A percentile compares a stretch with the other conserved stretches of the same genome.
phyloP scores from a whole-genome alignment of 1,284 basidiomycete genomes.

The Ganoderma multipileum region DNA sequence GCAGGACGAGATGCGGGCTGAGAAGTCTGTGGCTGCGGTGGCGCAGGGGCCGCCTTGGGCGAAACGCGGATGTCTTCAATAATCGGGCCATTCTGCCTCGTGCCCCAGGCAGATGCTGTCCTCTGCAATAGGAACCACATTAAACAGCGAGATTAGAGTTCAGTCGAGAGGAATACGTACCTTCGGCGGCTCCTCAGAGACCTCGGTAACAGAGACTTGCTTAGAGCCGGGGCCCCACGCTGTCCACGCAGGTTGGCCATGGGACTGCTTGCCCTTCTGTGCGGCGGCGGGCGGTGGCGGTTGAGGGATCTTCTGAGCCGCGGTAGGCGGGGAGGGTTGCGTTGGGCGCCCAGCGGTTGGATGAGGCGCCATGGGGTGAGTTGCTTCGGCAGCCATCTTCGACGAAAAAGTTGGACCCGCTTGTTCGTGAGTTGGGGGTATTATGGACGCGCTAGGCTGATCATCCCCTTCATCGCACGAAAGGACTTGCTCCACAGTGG shows the following conservation, averaged over 20 bases:
- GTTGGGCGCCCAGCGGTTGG: conserved; percentile 14
- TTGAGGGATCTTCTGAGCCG: conserved; percentile 14
- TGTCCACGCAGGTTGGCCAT: conserved; percentile 17
- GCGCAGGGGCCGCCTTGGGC: conserved; percentile 7
- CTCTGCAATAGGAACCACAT: conserved; percentile 3
- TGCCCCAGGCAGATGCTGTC: conserved; percentile 8
- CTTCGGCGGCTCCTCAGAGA: conserved; percentile 20
- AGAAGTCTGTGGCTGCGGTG: conserved; percentile 11
- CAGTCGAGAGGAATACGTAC: conserved; percentile 10
- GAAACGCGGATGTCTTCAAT: conserved; percentile 22
- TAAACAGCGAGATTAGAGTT: background rate
- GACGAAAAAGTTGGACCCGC: conserved; percentile 11
- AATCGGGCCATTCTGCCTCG: conserved; percentile 14
- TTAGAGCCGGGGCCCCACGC: conserved; percentile 14
- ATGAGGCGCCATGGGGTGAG: conserved; percentile 14
- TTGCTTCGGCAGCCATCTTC: conserved; percentile 12
- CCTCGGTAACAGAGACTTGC: conserved; percentile 14
- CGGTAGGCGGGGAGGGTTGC: conserved; percentile 9
- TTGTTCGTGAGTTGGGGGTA: conserved; percentile 4
- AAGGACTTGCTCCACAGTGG: conserved; percentile 29
- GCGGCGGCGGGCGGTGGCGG: conserved; percentile 7
- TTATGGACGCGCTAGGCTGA: conserved; percentile 13
- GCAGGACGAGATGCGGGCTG: conserved; percentile 11
- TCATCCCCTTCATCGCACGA: conserved; percentile 19
- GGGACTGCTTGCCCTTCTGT: conserved; percentile 16